Conservation (phyloP, 1,284 basidiomycete genomes). For the Ceratobasidium sp. region DNA sequence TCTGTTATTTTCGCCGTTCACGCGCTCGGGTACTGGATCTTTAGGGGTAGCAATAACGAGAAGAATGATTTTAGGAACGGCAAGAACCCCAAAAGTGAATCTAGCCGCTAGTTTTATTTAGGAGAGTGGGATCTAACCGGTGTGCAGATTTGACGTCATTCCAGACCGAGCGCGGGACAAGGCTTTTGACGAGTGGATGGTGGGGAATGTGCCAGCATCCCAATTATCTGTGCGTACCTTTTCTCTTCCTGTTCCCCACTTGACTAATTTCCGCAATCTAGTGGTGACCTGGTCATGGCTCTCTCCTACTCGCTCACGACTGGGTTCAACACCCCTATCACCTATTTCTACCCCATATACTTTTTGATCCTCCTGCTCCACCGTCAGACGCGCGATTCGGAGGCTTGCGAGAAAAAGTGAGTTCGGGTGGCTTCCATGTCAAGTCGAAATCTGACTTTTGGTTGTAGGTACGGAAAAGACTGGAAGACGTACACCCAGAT, state of each 20-base stretch:
- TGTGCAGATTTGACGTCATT: slow-evolving; percentile 73
- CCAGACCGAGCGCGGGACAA: slow-evolving; percentile 85
- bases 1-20: slow-evolving; percentile 72
- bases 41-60: slow-evolving; percentile 87
- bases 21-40: slow-evolving; percentile 86
- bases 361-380: slow-evolving; percentile 92
- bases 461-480: slow-evolving; percentile 72
- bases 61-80: slow-evolving; percentile 97
- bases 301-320: slow-evolving; percentile 93
- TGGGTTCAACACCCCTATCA: slow-evolving; percentile 88
- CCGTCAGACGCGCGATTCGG: slow-evolving; percentile 90
- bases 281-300: slow-evolving; percentile 89
- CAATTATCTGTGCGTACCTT: slow-evolving; percentile 76
- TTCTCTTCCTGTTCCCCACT: not conserved
- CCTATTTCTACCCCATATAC: slow-evolving; percentile 94
- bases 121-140: slow-evolving; percentile 20
- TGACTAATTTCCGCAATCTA: slow-evolving; percentile 48
- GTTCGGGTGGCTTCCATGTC: slow-evolving; percentile 47
- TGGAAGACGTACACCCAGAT: slow-evolving; percentile 85
- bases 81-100: slow-evolving; percentile 83
- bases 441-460: not conserved
- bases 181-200: slow-evolving; percentile 94
- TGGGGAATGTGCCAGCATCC: slow-evolving; percentile 96
- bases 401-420: slow-evolving; percentile 87
- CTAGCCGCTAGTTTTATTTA: not conserved